Evolutionary conservation across 75 land plant genomes (phyloP), one percentile per base, ranked within the genome.

Genomic region (Sequoiadendron giganteum): DNA sequence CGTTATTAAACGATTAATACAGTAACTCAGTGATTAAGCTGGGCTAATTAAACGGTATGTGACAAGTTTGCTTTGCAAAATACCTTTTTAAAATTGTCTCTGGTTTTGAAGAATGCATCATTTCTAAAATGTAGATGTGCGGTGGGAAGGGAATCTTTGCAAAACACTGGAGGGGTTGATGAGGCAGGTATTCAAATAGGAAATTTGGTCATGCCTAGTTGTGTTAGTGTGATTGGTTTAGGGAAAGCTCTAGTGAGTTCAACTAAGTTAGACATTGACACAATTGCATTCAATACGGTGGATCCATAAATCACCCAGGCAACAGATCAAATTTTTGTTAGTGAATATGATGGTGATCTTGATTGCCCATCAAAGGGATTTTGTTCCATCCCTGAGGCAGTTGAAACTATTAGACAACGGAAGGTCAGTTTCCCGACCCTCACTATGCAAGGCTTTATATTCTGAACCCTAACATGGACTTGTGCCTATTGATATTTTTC

Each of bases 401-500:
- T 93, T 52, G 95, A 95, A 81, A 95, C 95, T 45, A 90, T 95
- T 47, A 88, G 89, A 30, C 91, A 93, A 91, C 95, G 96, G 78
- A 95, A 95, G 94, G 96, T 95, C 79, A 45, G 91, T 76, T 88
- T 7, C 73, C 43, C 43, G 1, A 42, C 43, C 43, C 43, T 42
- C 43, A 32, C 40, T 36, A 47, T 68, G 47, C 79, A 38, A 56
- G 15, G 38, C 77, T 86, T 5, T 87, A 16, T 70, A 75, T 25
- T 52, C 0, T 48, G 45, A 11, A 72, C 86, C 13, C 88, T 3
- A 48, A 19, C 11, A 34, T 84, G 55, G 48, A 16, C 39, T 47
- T 25, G 42, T 86, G 48, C n/a, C 61, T 77, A 19, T 38, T 34
- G 55, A 28, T 36, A 48, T 42, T 25, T 42, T 42, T 42, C 43